Conservation (phyloP, 78 protist species). For the Tieghemostelium lacteum region DNA sequence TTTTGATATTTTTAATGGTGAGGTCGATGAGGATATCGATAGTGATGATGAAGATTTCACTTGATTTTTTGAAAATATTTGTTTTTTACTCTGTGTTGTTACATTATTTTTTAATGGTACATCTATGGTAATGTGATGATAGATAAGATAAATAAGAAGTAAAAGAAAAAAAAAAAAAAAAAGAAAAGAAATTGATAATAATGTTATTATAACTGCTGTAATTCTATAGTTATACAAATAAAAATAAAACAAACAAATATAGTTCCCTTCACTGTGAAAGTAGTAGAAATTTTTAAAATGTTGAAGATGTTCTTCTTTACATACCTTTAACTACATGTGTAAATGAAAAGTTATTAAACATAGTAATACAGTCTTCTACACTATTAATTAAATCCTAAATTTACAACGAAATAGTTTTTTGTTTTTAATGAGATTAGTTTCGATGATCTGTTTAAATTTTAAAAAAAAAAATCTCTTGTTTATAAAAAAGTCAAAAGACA, state of each 20-base stretch:
- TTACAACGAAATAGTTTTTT: neutral
- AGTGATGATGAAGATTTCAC: neutral
- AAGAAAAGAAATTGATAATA: no score
- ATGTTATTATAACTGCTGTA: no score
- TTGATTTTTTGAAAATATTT: neutral
- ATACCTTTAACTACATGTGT: constrained; percentile 7
- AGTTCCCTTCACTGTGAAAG: neutral
- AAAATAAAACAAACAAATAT: neutral
- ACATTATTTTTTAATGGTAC: neutral
- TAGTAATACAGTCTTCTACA: neutral
- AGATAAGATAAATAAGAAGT: neutral
- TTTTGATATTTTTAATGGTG: neutral
- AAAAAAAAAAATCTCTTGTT: no score
- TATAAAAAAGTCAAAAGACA: no score
- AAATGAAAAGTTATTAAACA: constrained; percentile 15
- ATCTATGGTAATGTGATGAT: constrained; percentile 1
- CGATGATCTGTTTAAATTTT: neutral
- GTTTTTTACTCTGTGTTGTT: neutral
- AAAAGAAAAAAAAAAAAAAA: neutral
- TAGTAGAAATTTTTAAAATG: neutral
- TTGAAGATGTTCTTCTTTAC: neutral
- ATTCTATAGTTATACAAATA: no score
- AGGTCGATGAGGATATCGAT: constrained; percentile 3
- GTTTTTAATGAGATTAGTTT: no score
- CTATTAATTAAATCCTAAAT: constrained; percentile 24